Conservation (phyloP, 2,329 filamentous ascomycete species). For the Macrophomina tecta region DNA sequence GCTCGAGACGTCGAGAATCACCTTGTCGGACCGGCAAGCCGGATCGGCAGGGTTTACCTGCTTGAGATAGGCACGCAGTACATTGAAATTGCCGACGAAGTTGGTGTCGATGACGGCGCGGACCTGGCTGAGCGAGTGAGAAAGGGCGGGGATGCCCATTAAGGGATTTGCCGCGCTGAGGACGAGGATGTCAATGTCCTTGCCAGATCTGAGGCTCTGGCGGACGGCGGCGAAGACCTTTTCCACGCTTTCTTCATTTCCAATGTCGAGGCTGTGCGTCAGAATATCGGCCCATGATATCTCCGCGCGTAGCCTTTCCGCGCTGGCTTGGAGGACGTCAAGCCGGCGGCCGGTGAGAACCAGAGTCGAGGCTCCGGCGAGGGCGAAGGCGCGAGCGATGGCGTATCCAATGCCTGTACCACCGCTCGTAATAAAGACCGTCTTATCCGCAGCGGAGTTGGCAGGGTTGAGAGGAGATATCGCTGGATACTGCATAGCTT, state of each 20-base stretch:
- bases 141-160: constrained; percentile 6
- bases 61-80: not conserved
- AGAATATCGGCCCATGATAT: not conserved
- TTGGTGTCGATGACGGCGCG: constrained; percentile 29
- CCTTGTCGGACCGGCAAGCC: not conserved
- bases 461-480: constrained; percentile 35
- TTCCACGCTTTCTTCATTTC: not conserved
- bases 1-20: not conserved
- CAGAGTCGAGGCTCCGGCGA: constrained; percentile 47
- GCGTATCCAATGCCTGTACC: constrained; percentile 37
- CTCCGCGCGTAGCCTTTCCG: not conserved
- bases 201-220: constrained; percentile 7
- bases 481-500: constrained; percentile 32
- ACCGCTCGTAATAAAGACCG: constrained; percentile 40
- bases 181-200: constrained; percentile 28
- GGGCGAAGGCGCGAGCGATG: constrained; percentile 40
- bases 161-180: constrained; percentile 23
- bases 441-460: constrained; percentile 37
- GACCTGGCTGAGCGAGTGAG: constrained; percentile 18
- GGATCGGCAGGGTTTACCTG: not conserved
- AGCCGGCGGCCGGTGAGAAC: constrained; percentile 49
- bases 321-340: constrained; percentile 37
- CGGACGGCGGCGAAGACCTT: constrained; percentile 25
- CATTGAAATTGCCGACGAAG: constrained; percentile 29
- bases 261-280: constrained; percentile 26